Evolutionary conservation across 352 stramenopile species (phyloP).

Genomic region (Blastocystis sp.): DNA sequence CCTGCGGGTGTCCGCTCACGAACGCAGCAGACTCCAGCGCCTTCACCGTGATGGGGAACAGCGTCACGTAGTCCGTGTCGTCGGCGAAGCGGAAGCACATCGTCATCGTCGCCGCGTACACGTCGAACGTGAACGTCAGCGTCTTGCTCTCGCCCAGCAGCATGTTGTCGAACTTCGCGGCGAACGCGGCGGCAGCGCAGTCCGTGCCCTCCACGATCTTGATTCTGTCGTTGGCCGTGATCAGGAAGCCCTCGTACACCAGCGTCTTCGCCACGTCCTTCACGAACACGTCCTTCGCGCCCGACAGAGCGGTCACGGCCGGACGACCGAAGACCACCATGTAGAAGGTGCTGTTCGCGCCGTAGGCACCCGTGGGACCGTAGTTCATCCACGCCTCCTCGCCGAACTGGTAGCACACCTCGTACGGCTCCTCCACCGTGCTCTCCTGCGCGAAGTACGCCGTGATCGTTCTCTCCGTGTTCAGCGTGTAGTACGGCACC

Average conservation of each 20-base stretch:
- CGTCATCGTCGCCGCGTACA: conserved; percentile 8
- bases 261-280: conserved; percentile 62
- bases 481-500: conserved; percentile 56
- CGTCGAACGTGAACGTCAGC: conserved; percentile 55
- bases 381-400: conserved; percentile 70
- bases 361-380: conserved; percentile 44
- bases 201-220: conserved; percentile 55
- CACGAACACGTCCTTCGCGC: conserved; percentile 67
- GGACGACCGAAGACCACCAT: conserved; percentile 70
- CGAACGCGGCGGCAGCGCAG: conserved; percentile 10
- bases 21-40: conserved; percentile 21
- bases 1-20: conserved; percentile 26
- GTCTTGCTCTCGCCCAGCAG: conserved; percentile 5
- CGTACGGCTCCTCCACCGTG: conserved; percentile 55
- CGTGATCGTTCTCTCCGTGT: neutral
- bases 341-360: conserved; percentile 19
- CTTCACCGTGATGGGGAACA: conserved; percentile 68
- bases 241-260: conserved; percentile 31
- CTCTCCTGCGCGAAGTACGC: conserved; percentile 67
- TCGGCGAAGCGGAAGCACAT: conserved; percentile 72
- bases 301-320: neutral
- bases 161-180: conserved; percentile 64
- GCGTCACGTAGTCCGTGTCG: conserved; percentile 29
- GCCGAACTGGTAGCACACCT: conserved; percentile 71
- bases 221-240: conserved; percentile 18